A percentile compares a stretch with the other conserved stretches of the same genome.
phyloP scores from a whole-genome alignment of 495 filamentous ascomycete species.

The Daldinia grandis region DNA sequence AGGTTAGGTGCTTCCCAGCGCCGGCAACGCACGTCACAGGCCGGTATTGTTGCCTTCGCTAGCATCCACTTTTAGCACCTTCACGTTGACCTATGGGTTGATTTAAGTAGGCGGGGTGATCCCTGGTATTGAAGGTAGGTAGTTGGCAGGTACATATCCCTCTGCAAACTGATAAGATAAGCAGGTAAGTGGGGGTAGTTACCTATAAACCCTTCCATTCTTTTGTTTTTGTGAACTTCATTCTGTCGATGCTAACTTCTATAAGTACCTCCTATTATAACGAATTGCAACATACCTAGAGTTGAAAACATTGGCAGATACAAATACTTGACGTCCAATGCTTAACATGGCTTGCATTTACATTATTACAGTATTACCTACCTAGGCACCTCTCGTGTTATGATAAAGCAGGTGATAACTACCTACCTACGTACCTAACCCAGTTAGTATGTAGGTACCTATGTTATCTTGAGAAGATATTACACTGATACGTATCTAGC shows the following conservation, averaged over 20 bases:
- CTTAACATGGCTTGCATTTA: too few relatives aligned
- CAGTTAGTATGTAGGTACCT: too few relatives aligned
- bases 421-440: too few relatives aligned
- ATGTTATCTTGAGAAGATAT: neutral
- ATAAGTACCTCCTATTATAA: too few relatives aligned
- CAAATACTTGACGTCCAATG: too few relatives aligned
- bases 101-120: slow-evolving; percentile 21
- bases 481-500: neutral
- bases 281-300: too few relatives aligned
- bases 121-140: slow-evolving; percentile 9
- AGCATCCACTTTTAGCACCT: slow-evolving; percentile 12
- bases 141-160: neutral
- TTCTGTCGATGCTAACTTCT: too few relatives aligned
- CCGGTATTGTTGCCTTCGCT: slow-evolving; percentile 2
- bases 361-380: too few relatives aligned
- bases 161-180: slow-evolving; percentile 17
- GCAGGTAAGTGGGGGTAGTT: neutral
- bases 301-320: too few relatives aligned
- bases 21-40: slow-evolving; percentile 30
- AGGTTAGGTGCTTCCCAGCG: slow-evolving; percentile 4
- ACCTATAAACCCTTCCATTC: neutral
- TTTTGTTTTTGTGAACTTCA: too few relatives aligned
- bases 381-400: too few relatives aligned
- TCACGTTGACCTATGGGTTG: neutral
- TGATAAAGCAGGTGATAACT: too few relatives aligned